Base-by-base conservation (phyloP, 1,284 basidiomycete species). In the Retiboletus flavoniger region DNA sequence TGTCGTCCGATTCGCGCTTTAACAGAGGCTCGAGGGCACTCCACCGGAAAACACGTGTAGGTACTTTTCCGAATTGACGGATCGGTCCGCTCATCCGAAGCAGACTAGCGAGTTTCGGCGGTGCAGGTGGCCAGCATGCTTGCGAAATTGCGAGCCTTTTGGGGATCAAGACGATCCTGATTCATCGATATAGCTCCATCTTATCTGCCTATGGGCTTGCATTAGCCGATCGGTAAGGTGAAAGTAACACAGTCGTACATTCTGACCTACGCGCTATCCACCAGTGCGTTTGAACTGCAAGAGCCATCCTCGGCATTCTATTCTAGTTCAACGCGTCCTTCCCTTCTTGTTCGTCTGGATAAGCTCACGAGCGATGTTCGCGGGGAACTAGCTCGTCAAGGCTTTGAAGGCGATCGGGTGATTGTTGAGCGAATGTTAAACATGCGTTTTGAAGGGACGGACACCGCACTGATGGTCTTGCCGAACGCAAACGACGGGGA, bases 361-460 rank as follows among this genome's bases (percentile, higher is more conserved):
- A 81, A 76, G 55, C 76, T 95, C 53, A 82, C 83, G 2, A 63
- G 69, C 0, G 78, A 82, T n/a, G 91, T 93, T 3, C 74, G 70
- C 36, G 66, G 69, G 2, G 92, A 92, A 64, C 78, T 98, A 19
- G 68, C 74, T 51, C 77, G 76, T 24, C 93, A 97, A 67, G 95
- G 95, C 2, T 97, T 98, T 70, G 78, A 83, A 58, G 80, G 75
- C 7, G 76, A 81, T 4, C 81, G 85, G 26, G 83, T 97, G 50
- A 75, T 79, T 44, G 72, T 89, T 1, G 94, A 98, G 68, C 80
- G 88, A 19, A 84, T 91, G 80, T 77, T 97, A 47, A 95, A 98
- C 67, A 92, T 95, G 90, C 83, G 94, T 38, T 95, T 93, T 64
- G 88, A 94, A 48, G 91, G 93, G 3, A 95, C 93, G 0, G 95